These are phyloP conservation scores for Trypanosoma lewisi DNA, from an alignment of 208 protist genomes.

Conservation along the genomic window DNA sequence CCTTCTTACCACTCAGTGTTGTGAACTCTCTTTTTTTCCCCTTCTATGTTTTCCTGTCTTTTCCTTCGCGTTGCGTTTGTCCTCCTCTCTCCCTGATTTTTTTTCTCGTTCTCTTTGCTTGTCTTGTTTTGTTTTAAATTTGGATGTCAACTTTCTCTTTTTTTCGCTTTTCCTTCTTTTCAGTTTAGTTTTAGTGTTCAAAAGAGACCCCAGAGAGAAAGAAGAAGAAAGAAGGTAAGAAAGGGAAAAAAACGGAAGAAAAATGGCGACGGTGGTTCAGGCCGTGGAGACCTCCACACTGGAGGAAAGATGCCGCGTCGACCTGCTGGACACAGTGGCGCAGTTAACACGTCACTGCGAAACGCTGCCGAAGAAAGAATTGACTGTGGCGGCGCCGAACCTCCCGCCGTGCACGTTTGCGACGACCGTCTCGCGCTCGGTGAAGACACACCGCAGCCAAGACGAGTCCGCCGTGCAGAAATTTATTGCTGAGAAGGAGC, in stretches of 20 bases:
- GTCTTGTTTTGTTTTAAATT: too few relatives aligned
- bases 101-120: too few relatives aligned
- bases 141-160: too few relatives aligned
- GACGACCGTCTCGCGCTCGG: constrained; percentile 29
- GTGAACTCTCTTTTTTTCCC: too few relatives aligned
- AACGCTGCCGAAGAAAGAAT: constrained; percentile 51
- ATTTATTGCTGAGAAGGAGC: constrained; percentile 16
- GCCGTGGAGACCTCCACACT: constrained; percentile 62
- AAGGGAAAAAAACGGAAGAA: not conserved
- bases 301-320: constrained; percentile 57
- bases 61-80: not conserved
- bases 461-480: constrained; percentile 1
- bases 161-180: not conserved
- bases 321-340: constrained; percentile 63
- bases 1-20: too few relatives aligned
- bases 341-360: constrained; percentile 57
- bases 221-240: not conserved
- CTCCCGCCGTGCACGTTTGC: constrained; percentile 47
- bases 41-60: not conserved
- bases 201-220: too few relatives aligned
- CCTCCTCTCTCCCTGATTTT: not conserved
- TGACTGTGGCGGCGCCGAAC: constrained; percentile 39
- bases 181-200: constrained; percentile 5
- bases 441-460: constrained; percentile 2
- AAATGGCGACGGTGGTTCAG: constrained; percentile 59